Base-by-base conservation (phyloP, 169 alveolate species). In the Eimeria praecox region DNA sequence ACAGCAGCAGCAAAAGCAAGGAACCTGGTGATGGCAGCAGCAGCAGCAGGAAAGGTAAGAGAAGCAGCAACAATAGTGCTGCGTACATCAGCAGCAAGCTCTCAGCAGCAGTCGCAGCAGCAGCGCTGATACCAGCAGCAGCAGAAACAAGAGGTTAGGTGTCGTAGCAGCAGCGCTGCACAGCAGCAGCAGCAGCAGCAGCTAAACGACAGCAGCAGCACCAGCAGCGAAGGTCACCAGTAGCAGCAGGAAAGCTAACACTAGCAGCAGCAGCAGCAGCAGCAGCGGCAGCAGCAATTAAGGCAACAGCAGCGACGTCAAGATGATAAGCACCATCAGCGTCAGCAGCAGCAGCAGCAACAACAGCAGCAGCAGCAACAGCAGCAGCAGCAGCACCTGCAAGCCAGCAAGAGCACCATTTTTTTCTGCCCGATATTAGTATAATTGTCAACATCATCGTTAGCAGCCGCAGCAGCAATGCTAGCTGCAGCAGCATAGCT, bases 401-500 rank as follows among this genome's bases (percentile, higher is more conserved):
- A 62, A 24, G 75, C 33, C 75, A 27, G 40, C 75, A 1, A 14
- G 3, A 62, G 38, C 40, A 62, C 40, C 75, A n/a, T 62, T 62
- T 20, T 56, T 10, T 56, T 56, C 12, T 56, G 2, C 59, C n/a
- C 12, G 14, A 12, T 18, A 56, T 56, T 56, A 18, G 27, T 18
- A 8, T 16, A 12, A 8, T 56, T 56, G n/a, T 56, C 66, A 56
- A 2, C 27, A 56, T 56, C 75, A 62, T 3, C 75, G 75, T 38
- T 52, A 62, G 75, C 75, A 62, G 75, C 75, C 33, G 38, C 75
- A 62, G 75, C 75, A 62, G 75, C 33, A 62, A 27, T 27, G 75
- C 40, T 62, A 49, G 59, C 59, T 49, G 59, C 12, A 49, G 59
- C 59, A 49, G 59, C 12, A 49, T 12, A 49, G 59, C 59, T 49